These are phyloP conservation scores for Paraconiothyrium brasiliense DNA, from an alignment of 2,329 filamentous ascomycete genomes.

Conservation along the genomic window DNA sequence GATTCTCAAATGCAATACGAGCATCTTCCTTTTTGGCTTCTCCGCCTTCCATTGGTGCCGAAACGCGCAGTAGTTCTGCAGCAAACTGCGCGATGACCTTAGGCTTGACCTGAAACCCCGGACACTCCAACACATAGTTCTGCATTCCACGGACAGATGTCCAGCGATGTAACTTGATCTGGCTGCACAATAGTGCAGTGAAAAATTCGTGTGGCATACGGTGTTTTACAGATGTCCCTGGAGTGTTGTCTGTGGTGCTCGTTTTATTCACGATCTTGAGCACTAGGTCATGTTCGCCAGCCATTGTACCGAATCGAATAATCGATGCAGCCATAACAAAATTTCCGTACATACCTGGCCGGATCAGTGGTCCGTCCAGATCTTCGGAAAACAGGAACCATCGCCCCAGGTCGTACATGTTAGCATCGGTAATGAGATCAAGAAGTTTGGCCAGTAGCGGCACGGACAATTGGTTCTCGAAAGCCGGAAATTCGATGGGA, in stretches of 20 bases:
- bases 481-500: slow-evolving; percentile 57
- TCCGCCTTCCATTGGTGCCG: slow-evolving; percentile 22
- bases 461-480: slow-evolving; percentile 57
- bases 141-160: slow-evolving; percentile 52
- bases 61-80: slow-evolving; percentile 40
- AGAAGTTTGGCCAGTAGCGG: slow-evolving; percentile 61
- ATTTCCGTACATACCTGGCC: slow-evolving; percentile 55
- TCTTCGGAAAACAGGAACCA: slow-evolving; percentile 64
- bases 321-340: slow-evolving; percentile 62
- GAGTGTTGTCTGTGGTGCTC: slow-evolving; percentile 27
- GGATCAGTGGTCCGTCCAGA: slow-evolving; percentile 64
- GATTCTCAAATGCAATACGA: slow-evolving; percentile 34
- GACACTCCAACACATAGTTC: slow-evolving; percentile 34
- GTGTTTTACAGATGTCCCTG: slow-evolving; percentile 32
- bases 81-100: slow-evolving; percentile 43
- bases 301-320: slow-evolving; percentile 63
- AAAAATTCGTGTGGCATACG: slow-evolving; percentile 48
- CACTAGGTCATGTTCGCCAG: slow-evolving; percentile 54
- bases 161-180: slow-evolving; percentile 54
- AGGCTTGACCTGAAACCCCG: slow-evolving; percentile 36
- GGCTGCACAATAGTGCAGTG: slow-evolving; percentile 53
- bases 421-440: slow-evolving; percentile 59
- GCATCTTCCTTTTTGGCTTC: slow-evolving; percentile 23
- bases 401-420: slow-evolving; percentile 59
- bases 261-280: slow-evolving; percentile 40